Conservation (phyloP, 2,329 filamentous ascomycete genomes). For the Juglanconis juglandina region DNA sequence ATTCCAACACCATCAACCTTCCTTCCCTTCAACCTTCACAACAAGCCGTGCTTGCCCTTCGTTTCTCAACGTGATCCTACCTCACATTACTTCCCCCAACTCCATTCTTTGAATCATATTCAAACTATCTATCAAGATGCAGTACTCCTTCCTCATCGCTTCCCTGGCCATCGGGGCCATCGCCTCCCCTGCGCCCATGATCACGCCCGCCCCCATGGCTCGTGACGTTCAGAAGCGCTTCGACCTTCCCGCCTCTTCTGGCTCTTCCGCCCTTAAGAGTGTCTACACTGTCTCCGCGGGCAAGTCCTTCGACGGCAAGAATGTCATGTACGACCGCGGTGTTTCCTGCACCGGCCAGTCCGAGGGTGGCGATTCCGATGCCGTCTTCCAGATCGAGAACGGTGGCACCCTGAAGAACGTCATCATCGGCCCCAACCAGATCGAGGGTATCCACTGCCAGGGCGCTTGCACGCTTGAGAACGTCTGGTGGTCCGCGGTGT, state of each 20-base stretch:
- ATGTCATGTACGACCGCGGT: constrained; percentile 26
- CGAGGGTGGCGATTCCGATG: constrained; percentile 30
- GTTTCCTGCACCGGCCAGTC: constrained; percentile 18
- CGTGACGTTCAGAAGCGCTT: constrained; percentile 10
- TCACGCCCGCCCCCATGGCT: constrained; percentile 3
- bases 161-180: no score
- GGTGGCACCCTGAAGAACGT: constrained; percentile 49
- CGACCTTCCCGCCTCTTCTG: constrained; percentile 11
- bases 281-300: constrained; percentile 13
- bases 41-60: no score
- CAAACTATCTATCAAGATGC: no score
- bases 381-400: constrained; percentile 48
- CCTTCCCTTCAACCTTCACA: no score
- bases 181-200: no score
- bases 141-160: no score
- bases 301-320: constrained; percentile 29
- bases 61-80: no score
- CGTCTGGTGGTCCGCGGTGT: constrained; percentile 34
- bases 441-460: constrained; percentile 47
- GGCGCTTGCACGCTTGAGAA: constrained; percentile 38
- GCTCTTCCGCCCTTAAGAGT: constrained; percentile 4
- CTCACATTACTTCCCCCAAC: no score
- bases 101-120: no score
- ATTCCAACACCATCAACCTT: no score
- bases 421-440: constrained; percentile 48